These are phyloP conservation scores for Termitomyces sp. DNA, from an alignment of 768 basidiomycete species.

Conservation along the genomic window DNA sequence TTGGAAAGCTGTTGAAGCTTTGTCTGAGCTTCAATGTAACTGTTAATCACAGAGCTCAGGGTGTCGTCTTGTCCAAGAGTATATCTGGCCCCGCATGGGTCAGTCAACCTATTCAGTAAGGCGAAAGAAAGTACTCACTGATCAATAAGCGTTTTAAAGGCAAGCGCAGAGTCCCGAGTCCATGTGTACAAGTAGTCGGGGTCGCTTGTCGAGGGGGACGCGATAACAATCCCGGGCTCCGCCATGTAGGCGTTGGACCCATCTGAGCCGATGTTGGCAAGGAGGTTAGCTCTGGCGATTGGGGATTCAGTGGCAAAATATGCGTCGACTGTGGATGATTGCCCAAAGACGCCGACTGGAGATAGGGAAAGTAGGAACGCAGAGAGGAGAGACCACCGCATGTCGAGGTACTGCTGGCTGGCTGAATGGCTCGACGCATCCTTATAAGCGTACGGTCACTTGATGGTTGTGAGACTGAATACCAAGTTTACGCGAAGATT, in stretches of 20 bases:
- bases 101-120: not conserved
- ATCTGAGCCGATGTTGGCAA: constrained; percentile 54
- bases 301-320: constrained; percentile 22
- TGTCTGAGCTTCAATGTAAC: constrained; percentile 46
- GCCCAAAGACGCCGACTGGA: constrained; percentile 11
- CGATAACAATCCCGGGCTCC: constrained; percentile 38
- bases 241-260: constrained; percentile 45
- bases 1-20: constrained; percentile 58
- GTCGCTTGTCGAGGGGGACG: constrained; percentile 38
- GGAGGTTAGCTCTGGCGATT: constrained; percentile 34
- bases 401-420: not conserved
- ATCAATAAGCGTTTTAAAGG: constrained; percentile 43
- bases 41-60: constrained; percentile 44
- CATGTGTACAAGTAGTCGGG: too few species aligned
- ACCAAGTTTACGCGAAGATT: not conserved
- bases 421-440: too few species aligned
- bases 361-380: constrained; percentile 10
- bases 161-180: constrained; percentile 61
- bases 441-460: not conserved
- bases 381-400: constrained; percentile 14
- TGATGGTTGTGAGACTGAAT: not conserved
- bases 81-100: not conserved
- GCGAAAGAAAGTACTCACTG: constrained; percentile 22
- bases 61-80: too few species aligned
- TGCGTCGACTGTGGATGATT: constrained; percentile 13